A percentile compares a stretch with the other conserved stretches of the same genome.
Evolutionary conservation across 176 grass and related monocot genomes (phyloP).

Genomic region (bread wheat (Triticum aestivum)): DNA sequence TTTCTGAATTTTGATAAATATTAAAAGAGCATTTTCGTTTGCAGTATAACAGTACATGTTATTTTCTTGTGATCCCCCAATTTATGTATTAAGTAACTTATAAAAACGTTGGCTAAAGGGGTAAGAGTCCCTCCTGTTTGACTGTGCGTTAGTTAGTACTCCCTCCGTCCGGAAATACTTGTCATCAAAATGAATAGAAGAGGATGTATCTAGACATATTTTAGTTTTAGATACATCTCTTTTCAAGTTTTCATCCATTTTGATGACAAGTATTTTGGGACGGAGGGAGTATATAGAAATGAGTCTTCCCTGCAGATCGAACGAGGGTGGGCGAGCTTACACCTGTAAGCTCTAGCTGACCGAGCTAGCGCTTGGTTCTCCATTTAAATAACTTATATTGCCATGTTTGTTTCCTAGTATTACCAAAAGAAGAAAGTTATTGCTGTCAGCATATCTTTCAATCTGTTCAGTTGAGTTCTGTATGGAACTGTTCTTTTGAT

Average conservation of each 20-base stretch:
- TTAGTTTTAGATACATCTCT: too few species aligned
- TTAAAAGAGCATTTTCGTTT: not conserved
- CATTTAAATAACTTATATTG: not conserved
- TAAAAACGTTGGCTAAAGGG: not conserved
- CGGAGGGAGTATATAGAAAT: not conserved
- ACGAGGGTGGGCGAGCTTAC: not conserved
- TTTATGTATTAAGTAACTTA: not conserved
- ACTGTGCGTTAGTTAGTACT: not conserved
- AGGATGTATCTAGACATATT: too few species aligned
- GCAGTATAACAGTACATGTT: not conserved
- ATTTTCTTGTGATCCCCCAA: not conserved
- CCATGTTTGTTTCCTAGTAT: slow-evolving; percentile 2
- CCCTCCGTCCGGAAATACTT: too few species aligned
- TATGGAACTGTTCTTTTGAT: not conserved
- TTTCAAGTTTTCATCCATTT: too few species aligned
- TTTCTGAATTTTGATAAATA: not conserved
- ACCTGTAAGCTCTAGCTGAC: not conserved
- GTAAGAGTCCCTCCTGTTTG: not conserved
- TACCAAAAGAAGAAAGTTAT: not conserved
- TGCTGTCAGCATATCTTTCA: not conserved
- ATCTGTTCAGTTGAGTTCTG: not conserved
- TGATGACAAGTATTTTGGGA: too few species aligned
- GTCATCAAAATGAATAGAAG: too few species aligned
- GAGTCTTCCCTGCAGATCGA: not conserved
- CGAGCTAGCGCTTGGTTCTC: not conserved